Base-by-base conservation (phyloP, 2,329 filamentous ascomycete species). In the Pseudogymnoascus sp. region DNA sequence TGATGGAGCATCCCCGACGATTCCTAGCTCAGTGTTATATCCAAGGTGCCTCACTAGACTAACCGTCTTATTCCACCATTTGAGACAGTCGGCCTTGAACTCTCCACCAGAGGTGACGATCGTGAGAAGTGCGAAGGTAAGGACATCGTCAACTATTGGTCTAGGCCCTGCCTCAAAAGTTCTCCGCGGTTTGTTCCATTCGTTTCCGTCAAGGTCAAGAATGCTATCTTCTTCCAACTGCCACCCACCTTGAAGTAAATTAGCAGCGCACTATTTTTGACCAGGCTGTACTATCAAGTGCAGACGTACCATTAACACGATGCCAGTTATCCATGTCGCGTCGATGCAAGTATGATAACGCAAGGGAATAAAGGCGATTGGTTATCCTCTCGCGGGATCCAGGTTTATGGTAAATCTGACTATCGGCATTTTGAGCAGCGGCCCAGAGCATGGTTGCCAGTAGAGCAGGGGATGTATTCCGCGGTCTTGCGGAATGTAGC, bases 371-470 rank as follows among this genome's bases (percentile, higher is more conserved):
- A 19, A 44, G 42, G 19, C 42, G 42, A 2, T 44, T 44, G 42
- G 42, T 15, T 44, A 44, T 44, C 19, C 42, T 23, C 42, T 44
- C 42, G 42, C 42, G 42, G 21, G 42, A 44, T 44, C 19, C 42
- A 21, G 42, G 42, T 19, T 23, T 44, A 44, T 44, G 42, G 42
- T 44, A 44, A 44, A 44, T 44, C 42, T 44, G 42, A 44, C 42
- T 23, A 19, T 80, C 78, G 1, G 79, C 78, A 10, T 78, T 81
- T 63, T 82, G 78, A 0, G 78, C 76, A 9, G 77, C 76, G 50
- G 76, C 78, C 76, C 79, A 82, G 0, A 82, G 72, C 64, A 82
- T 80, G 1, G 78, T 78, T 0, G 76, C 74, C 5, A 82, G 69
- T 4, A 82, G 70, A 1, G 79, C 78, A 0, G 79, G 76, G 0